Conservation (phyloP, 495 filamentous ascomycete genomes). For the Trichoderma gamsii region DNA sequence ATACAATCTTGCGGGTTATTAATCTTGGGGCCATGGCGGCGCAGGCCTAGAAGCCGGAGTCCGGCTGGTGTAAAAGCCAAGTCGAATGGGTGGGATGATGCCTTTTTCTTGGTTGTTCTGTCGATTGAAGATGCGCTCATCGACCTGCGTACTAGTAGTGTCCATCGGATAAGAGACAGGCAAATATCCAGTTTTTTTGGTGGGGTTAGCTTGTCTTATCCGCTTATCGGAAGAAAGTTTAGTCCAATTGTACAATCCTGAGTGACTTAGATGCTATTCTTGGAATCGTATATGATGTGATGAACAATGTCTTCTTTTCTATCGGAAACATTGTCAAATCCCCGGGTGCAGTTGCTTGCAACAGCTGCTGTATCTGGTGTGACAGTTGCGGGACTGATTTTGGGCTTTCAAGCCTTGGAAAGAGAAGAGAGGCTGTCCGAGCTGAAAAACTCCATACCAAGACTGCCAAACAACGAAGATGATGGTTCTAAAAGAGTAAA, state of each 20-base stretch:
- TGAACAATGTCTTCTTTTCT: conserved; percentile 33
- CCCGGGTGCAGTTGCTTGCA: conserved; percentile 58
- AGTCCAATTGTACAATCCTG: background rate
- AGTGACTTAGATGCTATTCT: background rate
- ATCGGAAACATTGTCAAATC: conserved; percentile 29
- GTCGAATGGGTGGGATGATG: background rate
- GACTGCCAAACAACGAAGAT: conserved; percentile 34
- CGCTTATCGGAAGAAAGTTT: background rate
- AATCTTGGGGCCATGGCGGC: conserved; percentile 6
- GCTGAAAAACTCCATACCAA: conserved; percentile 69
- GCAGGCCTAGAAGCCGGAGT: background rate
- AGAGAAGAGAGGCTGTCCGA: conserved; percentile 56
- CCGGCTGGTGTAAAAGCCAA: background rate
- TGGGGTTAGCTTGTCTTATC: background rate
- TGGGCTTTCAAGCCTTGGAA: conserved; percentile 63
- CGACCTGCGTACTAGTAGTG: background rate
- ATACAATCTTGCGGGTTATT: background rate
- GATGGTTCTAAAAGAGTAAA: conserved; percentile 15
- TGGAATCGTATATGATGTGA: background rate
- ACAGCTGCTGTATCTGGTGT: conserved; percentile 72
- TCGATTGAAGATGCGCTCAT: background rate
- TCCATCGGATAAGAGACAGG: too few species aligned
- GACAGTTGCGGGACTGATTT: conserved; percentile 63
- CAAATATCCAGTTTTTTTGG: too few species aligned
- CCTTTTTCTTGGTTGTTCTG: background rate